Percentiles rank a stretch among this genome's conserved stretches.
These are phyloP conservation scores for Hyaloscypha hepaticicola DNA, from an alignment of 495 filamentous ascomycete genomes.

Conservation along the genomic window DNA sequence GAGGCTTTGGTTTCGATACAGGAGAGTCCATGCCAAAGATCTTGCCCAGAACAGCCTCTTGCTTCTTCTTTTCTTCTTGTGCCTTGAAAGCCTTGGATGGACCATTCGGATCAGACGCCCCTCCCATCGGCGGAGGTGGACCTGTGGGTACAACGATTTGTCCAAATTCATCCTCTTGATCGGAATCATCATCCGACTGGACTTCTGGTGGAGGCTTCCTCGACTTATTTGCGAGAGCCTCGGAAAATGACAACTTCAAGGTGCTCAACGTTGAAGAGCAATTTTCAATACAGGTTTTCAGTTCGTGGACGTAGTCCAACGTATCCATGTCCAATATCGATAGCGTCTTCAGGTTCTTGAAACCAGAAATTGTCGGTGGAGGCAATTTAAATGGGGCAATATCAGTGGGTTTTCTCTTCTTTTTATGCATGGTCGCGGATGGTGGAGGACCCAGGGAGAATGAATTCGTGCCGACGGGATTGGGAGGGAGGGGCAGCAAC, in stretches of 20 bases:
- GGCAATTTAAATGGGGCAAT: slow-evolving; percentile 25
- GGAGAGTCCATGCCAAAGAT: slow-evolving; percentile 52
- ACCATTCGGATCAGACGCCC: slow-evolving; percentile 3
- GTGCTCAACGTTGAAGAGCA: slow-evolving; percentile 50
- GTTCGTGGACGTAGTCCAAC: slow-evolving; percentile 53
- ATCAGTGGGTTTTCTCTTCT: neutral
- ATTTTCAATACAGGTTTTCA: slow-evolving; percentile 51
- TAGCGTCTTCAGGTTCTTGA: slow-evolving; percentile 52
- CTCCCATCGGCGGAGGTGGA: slow-evolving; percentile 12
- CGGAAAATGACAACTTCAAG: slow-evolving; percentile 58
- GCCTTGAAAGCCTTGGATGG: slow-evolving; percentile 42
- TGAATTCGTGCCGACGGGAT: neutral
- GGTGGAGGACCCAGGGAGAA: slow-evolving; percentile 5
- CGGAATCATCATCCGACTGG: slow-evolving; percentile 51
- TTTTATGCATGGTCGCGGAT: slow-evolving; percentile 2
- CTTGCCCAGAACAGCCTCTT: slow-evolving; percentile 53
- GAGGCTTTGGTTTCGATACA: slow-evolving; percentile 31
- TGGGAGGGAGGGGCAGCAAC: neutral
- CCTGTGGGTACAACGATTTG: slow-evolving; percentile 17
- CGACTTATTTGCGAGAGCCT: slow-evolving; percentile 47
- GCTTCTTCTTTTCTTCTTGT: slow-evolving; percentile 49
- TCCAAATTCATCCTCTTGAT: slow-evolving; percentile 41
- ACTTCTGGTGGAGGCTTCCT: slow-evolving; percentile 49
- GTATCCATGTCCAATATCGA: slow-evolving; percentile 56
- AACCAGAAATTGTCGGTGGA: slow-evolving; percentile 54